These are phyloP conservation scores for Thermomucor indicae-seudaticae DNA, from an alignment of 371 early-diverging fungal species.

Conservation along the genomic window DNA sequence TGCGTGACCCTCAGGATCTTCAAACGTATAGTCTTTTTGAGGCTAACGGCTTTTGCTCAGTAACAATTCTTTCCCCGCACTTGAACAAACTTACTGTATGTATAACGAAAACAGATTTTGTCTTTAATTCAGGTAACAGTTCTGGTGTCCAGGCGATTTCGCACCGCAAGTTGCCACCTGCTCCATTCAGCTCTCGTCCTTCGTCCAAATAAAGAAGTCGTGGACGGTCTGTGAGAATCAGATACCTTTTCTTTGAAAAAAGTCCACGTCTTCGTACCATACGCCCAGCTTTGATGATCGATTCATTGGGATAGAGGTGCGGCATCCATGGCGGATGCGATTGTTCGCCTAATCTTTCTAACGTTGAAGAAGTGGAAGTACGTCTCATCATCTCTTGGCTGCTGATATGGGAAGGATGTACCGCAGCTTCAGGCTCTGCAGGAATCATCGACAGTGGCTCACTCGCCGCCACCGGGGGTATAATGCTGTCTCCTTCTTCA, in stretches of 20 bases:
- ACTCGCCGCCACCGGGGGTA: neutral
- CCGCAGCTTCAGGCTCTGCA: neutral
- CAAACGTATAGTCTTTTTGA: constrained; percentile 56
- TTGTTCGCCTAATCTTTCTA: constrained; percentile 22
- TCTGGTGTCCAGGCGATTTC: constrained; percentile 58
- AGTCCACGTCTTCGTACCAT: constrained; percentile 60
- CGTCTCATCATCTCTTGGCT: too few relatives aligned
- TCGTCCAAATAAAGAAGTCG: constrained; percentile 68
- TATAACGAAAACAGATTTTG: constrained; percentile 55
- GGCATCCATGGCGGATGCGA: constrained; percentile 32
- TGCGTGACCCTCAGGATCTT: constrained; percentile 47
- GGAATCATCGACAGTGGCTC: neutral
- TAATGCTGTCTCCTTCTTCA: neutral
- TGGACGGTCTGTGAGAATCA: constrained; percentile 70
- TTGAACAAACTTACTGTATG: constrained; percentile 46
- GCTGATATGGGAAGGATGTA: neutral
- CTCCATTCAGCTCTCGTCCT: constrained; percentile 30
- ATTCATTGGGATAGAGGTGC: constrained; percentile 59
- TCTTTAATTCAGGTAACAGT: constrained; percentile 51
- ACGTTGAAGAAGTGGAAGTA: constrained; percentile 7
- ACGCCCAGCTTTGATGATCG: constrained; percentile 56
- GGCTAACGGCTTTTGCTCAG: constrained; percentile 27
- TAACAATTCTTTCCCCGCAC: neutral
- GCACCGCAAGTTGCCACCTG: constrained; percentile 34
- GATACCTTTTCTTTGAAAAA: constrained; percentile 54